These are phyloP conservation scores for Fusarium nurragi DNA, from an alignment of 2,329 filamentous ascomycete genomes.

Conservation along the genomic window DNA sequence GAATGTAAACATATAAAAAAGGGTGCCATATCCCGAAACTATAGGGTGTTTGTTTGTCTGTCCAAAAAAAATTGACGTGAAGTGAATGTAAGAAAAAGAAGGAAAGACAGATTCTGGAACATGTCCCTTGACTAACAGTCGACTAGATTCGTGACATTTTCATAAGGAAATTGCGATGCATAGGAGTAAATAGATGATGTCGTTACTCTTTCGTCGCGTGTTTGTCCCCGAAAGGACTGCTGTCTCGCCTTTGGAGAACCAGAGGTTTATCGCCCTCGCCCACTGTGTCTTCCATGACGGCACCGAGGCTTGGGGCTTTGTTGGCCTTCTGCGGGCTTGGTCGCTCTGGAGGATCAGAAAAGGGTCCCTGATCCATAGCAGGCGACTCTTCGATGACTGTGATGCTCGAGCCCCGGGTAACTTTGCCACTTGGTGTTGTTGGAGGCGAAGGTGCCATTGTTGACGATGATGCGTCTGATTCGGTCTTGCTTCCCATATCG, in stretches of 20 bases:
- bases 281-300: slow-evolving; percentile 63
- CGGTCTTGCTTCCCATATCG: slow-evolving; percentile 51
- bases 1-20: slow-evolving; percentile 34
- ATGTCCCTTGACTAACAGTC: slow-evolving; percentile 16
- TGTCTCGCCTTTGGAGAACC: slow-evolving; percentile 45
- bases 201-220: slow-evolving; percentile 63
- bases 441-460: slow-evolving; percentile 32
- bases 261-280: slow-evolving; percentile 49
- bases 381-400: slow-evolving; percentile 63
- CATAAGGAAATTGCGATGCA: slow-evolving; percentile 28
- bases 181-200: slow-evolving; percentile 3
- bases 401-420: slow-evolving; percentile 54
- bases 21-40: slow-evolving; percentile 39
- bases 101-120: slow-evolving; percentile 27
- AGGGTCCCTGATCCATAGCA: slow-evolving; percentile 64
- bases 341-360: slow-evolving; percentile 62
- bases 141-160: slow-evolving; percentile 37
- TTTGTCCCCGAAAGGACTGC: slow-evolving; percentile 67
- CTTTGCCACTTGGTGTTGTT: slow-evolving; percentile 35
- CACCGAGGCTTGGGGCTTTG: slow-evolving; percentile 61
- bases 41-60: slow-evolving; percentile 35
- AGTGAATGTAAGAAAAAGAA: slow-evolving; percentile 31
- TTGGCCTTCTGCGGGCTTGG: slow-evolving; percentile 41
- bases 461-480: slow-evolving; percentile 46
- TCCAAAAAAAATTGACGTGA: slow-evolving; percentile 42